Evolutionary conservation across 768 basidiomycete genomes (phyloP).

Genomic region (Xerocomus spinulosus): DNA sequence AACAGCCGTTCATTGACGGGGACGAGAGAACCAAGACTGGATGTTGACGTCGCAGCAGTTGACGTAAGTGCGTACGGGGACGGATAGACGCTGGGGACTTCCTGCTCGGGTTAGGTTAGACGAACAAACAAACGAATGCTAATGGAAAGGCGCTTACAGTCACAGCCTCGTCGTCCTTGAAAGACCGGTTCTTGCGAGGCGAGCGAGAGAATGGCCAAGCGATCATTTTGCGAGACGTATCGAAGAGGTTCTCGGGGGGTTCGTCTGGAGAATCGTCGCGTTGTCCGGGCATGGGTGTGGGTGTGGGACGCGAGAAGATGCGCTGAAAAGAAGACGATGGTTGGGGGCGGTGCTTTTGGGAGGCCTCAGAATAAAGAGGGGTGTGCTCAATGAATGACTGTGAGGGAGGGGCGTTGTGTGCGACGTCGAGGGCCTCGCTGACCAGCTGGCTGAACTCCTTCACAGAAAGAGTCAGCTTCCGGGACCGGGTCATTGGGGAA

Average conservation of each 20-base stretch:
- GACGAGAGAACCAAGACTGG: constrained; percentile 29
- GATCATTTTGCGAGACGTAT: constrained; percentile 26
- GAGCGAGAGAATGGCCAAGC: constrained; percentile 29
- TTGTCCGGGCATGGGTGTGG: constrained; percentile 9
- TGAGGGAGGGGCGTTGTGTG: constrained; percentile 3
- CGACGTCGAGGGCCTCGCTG: constrained; percentile 29
- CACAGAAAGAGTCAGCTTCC: constrained; percentile 26
- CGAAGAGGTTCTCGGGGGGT: constrained; percentile 8
- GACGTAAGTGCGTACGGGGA: constrained; percentile 16
- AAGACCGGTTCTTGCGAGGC: constrained; percentile 17
- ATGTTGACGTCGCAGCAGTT: constrained; percentile 22
- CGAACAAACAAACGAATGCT: not conserved
- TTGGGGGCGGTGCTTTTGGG: constrained; percentile 15
- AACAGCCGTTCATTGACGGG: constrained; percentile 25
- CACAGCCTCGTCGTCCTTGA: constrained; percentile 6
- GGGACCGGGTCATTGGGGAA: constrained; percentile 23
- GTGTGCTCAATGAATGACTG: constrained; percentile 22
- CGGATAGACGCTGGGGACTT: constrained; percentile 1
- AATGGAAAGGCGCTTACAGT: constrained; percentile 11
- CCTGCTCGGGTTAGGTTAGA: constrained; percentile 5
- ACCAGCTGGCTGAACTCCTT: constrained; percentile 34
- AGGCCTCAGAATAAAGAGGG: constrained; percentile 18
- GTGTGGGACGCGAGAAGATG: constrained; percentile 27
- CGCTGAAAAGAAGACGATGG: constrained; percentile 26
- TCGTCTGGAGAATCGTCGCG: constrained; percentile 6